Base-by-base conservation (phyloP, 1,284 basidiomycete genomes). In the Boletus sp. region DNA sequence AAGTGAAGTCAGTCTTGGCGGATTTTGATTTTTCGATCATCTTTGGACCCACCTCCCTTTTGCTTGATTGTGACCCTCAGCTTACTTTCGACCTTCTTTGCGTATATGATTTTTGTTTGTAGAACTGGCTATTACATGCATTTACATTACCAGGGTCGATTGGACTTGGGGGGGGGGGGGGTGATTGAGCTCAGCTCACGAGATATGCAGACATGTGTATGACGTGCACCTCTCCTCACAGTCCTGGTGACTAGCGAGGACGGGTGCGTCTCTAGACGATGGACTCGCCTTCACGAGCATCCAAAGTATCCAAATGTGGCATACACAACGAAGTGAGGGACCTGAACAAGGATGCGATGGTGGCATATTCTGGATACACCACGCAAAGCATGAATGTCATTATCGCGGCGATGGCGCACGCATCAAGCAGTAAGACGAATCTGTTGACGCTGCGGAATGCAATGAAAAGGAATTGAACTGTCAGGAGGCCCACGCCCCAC, bases 1-100 rank as follows among this genome's bases (percentile, higher is more conserved):
- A 15, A 82, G 80, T 60, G 80, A 82, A 59, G 69, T 76, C 24
- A 82, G 80, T 57, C 65, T 81, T 9, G 73, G 72, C 4, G 77
- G 69, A 20, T 66, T 72, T 41, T 79, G 62, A 66, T 56, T 35
- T 29, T 7, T 20, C 7, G 4, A 33, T 20, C 27, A 2, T 36
- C 4, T 31, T 51, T 43, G 41, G 36, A 43, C n/a, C n/a, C 20
- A 3, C 20, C 20, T 15, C 8, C 20, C 12, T n/a, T 11, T 15
- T 46, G 7, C 29, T 56, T 24, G 44, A 39, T 58, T 53, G 43
- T 57, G 43, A 55, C 31, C 35, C 51, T 29, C 63, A 68, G 57
- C 58, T 60, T 72, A 67, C 56, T 56, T 72, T 70, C 69, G 67
- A 68, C 64, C 57, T 67, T 71, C 63, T n/a, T 68, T 70, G 67